Evolutionary conservation across 2,329 filamentous ascomycete genomes (phyloP), one percentile per base, ranked within the genome.

Genomic region (Aspergillus jensenii): DNA sequence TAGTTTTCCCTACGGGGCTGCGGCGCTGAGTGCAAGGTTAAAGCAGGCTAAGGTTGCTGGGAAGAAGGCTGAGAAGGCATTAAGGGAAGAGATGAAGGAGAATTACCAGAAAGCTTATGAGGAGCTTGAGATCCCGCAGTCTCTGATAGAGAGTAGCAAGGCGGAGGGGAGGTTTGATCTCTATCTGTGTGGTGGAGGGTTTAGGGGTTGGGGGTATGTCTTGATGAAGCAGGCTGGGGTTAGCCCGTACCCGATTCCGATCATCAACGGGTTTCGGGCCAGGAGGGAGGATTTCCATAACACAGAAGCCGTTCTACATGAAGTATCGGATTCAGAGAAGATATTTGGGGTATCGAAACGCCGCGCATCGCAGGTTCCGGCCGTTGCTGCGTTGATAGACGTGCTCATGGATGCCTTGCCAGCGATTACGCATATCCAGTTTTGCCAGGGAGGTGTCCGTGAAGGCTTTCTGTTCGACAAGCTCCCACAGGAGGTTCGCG

Each of bases 141-240:
- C 80, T 15, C 73, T 87, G 6, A 62, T 79, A 1, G 69, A 80
- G 12, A 66, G 74, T 19, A 78, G 79, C 14, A 71, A 76, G 27
- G 66, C 72, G 7, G 66, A 78, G 1, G 79, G 78, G 1, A 83
- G 83, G 4, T 80, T 92, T 57, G 85, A 89, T 35, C 79, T 96
- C 8, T 96, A 93, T 71, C 86, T 97, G 57, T 96, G 90, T 61
- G 93, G 93, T 44, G 93, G 93, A 23, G 93, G 93, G 0, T 96
- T 96, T 70, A 82, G 93, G 37, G 93, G 93, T 15, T 96, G 96
- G 81, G 93, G 92, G 6, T 96, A 91, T 73, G 87, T 96, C 68
- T 81, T 96, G 52, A 93, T 96, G 89, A 87, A 89, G 70, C 83
- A 85, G 64, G 90, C 93, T 67, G 75, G 79, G 6, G 83, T 91